phyloP scores from a whole-genome alignment of 1,284 basidiomycete genomes.

The Amylostereum areolatum region DNA sequence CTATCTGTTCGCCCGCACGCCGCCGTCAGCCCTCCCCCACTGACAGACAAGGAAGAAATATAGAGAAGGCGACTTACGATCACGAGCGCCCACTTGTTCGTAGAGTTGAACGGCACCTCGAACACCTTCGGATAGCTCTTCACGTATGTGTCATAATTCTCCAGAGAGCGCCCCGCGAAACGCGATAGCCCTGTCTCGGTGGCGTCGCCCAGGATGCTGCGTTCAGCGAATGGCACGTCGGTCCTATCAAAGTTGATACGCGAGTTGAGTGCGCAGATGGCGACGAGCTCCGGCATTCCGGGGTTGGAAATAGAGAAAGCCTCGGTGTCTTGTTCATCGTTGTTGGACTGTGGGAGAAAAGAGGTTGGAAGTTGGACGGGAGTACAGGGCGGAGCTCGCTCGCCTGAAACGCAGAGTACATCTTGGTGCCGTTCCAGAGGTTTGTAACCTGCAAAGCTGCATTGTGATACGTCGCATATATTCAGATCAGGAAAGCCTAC shows the following conservation, averaged over 20 bases:
- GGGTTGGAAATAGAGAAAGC: constrained; percentile 43
- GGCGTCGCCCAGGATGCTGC: constrained; percentile 60
- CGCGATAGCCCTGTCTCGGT: constrained; percentile 65
- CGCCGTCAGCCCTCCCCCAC: no score
- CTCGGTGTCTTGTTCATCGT: constrained; percentile 48
- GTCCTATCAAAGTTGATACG: constrained; percentile 63
- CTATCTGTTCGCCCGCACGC: no score
- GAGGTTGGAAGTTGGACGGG: background rate
- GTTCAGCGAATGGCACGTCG: constrained; percentile 57
- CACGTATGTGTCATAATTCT: constrained; percentile 48
- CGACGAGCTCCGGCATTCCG: constrained; percentile 58
- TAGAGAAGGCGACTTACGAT: constrained; percentile 38
- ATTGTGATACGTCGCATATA: constrained; percentile 1
- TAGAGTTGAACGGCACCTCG: constrained; percentile 68
- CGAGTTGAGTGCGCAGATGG: constrained; percentile 60
- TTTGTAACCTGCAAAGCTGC: constrained; percentile 42
- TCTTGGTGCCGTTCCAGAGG: constrained; percentile 52
- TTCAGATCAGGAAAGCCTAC: constrained; percentile 25
- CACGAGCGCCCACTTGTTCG: constrained; percentile 66
- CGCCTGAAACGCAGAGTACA: constrained; percentile 60
- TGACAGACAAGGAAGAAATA: no score
- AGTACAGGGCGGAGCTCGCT: constrained; percentile 4
- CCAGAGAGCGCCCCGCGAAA: constrained; percentile 52
- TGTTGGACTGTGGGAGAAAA: constrained; percentile 43
- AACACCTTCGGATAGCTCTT: constrained; percentile 52